Conservation (phyloP, 331 rosid genomes). For the Dryas integrifolia region DNA sequence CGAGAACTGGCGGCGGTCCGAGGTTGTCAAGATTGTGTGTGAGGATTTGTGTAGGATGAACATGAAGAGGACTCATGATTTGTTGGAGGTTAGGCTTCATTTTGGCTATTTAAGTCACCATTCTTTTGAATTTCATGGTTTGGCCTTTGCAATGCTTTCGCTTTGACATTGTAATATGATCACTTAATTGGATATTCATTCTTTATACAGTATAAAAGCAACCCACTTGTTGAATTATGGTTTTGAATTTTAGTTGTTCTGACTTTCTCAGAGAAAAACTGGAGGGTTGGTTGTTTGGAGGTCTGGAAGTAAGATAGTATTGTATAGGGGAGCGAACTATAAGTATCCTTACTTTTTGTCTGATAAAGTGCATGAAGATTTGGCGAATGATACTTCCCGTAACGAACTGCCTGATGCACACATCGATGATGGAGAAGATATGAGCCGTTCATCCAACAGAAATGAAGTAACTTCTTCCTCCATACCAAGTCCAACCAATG, state of each 20-base stretch:
- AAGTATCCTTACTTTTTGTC: conserved; percentile 75
- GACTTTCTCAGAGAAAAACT: conserved; percentile 72
- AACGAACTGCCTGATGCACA: conserved; percentile 34
- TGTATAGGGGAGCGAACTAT: conserved; percentile 77
- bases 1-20: conserved; percentile 74
- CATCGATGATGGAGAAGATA: conserved; percentile 26
- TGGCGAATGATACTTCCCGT: conserved; percentile 27
- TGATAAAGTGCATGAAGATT: conserved; percentile 30
- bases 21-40: conserved; percentile 68
- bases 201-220: neutral
- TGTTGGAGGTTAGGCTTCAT: conserved; percentile 65
- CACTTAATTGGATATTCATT: neutral
- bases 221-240: neutral
- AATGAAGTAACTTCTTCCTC: conserved; percentile 37
- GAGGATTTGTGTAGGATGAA: conserved; percentile 74
- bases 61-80: conserved; percentile 92
- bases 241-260: conserved; percentile 13
- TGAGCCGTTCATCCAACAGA: conserved; percentile 29
- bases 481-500: conserved; percentile 26
- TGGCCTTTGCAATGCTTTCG: neutral
- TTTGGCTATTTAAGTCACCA: neutral
- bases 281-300: conserved; percentile 97
- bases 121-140: neutral
- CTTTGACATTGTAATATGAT: too few relatives aligned
- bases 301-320: conserved; percentile 80